phyloP scores from a whole-genome alignment of 2,329 filamentous ascomycete genomes.

The Fusarium udum region DNA sequence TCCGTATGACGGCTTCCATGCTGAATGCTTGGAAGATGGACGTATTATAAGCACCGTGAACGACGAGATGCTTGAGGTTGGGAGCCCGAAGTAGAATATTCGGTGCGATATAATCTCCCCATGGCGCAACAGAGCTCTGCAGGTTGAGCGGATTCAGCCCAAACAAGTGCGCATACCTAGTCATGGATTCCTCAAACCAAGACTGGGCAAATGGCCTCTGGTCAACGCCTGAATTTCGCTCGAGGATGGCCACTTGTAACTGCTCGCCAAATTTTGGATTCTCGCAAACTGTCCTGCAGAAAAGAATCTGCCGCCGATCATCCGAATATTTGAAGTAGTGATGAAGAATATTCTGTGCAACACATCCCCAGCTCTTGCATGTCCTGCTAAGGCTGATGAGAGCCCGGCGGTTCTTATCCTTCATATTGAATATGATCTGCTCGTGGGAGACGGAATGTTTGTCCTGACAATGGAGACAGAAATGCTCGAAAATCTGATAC shows the following conservation, averaged over 20 bases:
- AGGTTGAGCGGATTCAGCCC: not conserved
- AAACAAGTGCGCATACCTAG: not conserved
- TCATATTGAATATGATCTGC: not conserved
- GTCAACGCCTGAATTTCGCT: not conserved
- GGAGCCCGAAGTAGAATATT: not conserved
- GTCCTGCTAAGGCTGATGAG: not conserved
- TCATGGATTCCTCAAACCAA: not conserved
- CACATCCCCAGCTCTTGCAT: not conserved
- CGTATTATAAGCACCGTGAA: not conserved
- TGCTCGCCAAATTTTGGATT: not conserved
- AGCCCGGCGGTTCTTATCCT: not conserved
- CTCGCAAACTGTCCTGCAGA: slow-evolving; percentile 1
- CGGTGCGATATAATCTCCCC: not conserved
- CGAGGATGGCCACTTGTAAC: not conserved
- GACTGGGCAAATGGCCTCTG: fast-evolving
- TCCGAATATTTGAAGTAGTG: slow-evolving; percentile 9
- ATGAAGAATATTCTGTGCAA: slow-evolving; percentile 12
- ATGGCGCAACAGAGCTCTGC: not conserved
- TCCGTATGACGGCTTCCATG: not conserved
- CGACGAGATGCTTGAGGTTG: not conserved
- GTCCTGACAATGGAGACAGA: slow-evolving; percentile 18
- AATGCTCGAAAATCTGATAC: not conserved
- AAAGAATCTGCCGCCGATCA: not conserved
- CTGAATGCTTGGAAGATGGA: not conserved
- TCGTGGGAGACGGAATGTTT: not conserved